Conservation (phyloP, 306 rosid species). For the Macrotyloma uniflorum region DNA sequence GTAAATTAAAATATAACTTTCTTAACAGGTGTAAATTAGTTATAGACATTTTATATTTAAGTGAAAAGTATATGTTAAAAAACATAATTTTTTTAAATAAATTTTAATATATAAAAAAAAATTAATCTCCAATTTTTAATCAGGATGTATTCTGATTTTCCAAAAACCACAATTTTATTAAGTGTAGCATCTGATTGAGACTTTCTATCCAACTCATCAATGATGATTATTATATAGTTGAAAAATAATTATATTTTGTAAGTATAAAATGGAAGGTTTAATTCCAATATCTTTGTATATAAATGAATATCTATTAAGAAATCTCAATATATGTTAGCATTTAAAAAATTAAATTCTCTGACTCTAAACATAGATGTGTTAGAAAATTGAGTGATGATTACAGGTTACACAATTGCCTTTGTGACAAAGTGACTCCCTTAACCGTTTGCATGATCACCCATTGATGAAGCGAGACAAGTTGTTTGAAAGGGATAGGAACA, state of each 20-base stretch:
- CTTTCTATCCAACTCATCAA: conserved; percentile 21
- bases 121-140: too few relatives aligned
- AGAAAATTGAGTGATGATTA: background rate
- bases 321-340: too few relatives aligned
- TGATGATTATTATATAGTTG: background rate
- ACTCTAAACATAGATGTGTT: too few relatives aligned
- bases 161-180: too few relatives aligned
- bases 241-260: background rate
- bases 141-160: background rate
- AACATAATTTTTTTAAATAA: too few relatives aligned
- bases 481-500: conserved; percentile 30
- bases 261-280: background rate
- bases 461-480: conserved; percentile 47
- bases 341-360: background rate
- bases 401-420: background rate
- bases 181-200: too few relatives aligned
- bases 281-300: background rate
- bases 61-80: too few relatives aligned
- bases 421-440: background rate
- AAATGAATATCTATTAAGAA: too few relatives aligned
- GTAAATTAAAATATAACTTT: too few relatives aligned
- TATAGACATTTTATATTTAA: too few relatives aligned
- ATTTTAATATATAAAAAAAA: too few relatives aligned
- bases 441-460: conserved; percentile 41
- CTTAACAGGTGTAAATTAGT: too few relatives aligned